Conservation (phyloP, 495 filamentous ascomycete genomes). For the Tricharina praecox region DNA sequence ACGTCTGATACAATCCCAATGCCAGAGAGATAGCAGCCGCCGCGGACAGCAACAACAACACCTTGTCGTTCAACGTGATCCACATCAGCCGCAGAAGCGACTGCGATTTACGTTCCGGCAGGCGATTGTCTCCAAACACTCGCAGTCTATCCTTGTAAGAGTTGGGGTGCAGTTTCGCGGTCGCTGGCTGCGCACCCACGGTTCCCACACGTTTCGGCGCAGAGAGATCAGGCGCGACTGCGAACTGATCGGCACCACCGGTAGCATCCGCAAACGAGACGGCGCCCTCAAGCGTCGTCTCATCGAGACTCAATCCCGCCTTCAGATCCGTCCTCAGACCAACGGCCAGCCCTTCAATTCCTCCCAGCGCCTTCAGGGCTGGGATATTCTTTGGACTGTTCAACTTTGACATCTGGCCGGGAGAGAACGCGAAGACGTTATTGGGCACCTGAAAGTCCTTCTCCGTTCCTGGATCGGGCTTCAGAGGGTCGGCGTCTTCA, state of each 20-base stretch:
- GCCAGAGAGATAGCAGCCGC: constrained; percentile 73
- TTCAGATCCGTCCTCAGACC: constrained; percentile 53
- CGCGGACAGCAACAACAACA: constrained; percentile 58
- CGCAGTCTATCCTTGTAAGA: constrained; percentile 46
- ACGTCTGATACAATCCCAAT: constrained; percentile 48
- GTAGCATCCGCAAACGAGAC: constrained; percentile 57
- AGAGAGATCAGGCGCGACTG: constrained; percentile 14
- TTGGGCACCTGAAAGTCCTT: constrained; percentile 54
- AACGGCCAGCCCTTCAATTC: constrained; percentile 55
- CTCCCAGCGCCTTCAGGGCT: constrained; percentile 65
- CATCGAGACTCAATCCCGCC: constrained; percentile 60
- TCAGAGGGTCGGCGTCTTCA: constrained; percentile 45
- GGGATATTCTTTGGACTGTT: constrained; percentile 64
- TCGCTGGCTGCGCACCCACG: constrained; percentile 18
- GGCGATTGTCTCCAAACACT: constrained; percentile 49
- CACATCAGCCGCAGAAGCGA: constrained; percentile 56
- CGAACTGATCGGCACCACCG: constrained; percentile 12
- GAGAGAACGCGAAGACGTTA: constrained; percentile 69
- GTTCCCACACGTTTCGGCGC: constrained; percentile 22
- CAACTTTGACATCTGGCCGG: constrained; percentile 62
- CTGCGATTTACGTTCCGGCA: constrained; percentile 58
- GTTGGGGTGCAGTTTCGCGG: constrained; percentile 24
- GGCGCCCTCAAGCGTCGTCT: constrained; percentile 42
- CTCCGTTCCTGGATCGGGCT: constrained; percentile 54
- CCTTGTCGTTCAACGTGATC: constrained; percentile 73